Conservation (phyloP, 345 rosid genomes). For the Barbarea vulgaris region DNA sequence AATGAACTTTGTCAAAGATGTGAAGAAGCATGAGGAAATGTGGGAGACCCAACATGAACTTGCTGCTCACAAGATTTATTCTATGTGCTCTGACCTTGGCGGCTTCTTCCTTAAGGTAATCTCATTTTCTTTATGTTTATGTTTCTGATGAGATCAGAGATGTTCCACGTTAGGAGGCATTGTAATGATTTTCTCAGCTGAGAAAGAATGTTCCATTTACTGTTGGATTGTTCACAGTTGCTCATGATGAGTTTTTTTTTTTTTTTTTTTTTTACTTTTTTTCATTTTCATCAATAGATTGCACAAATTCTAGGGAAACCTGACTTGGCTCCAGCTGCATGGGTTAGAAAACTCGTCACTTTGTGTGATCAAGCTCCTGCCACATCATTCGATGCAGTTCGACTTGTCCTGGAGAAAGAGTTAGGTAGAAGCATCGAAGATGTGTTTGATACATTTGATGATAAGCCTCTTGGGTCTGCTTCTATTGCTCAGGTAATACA, state of each 20-base stretch:
- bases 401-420: slow-evolving; percentile 64
- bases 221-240: neutral
- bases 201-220: slow-evolving; percentile 2
- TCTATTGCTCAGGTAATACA: slow-evolving; percentile 86
- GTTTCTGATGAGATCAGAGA: neutral
- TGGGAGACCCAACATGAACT: slow-evolving; percentile 92
- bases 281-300: slow-evolving; percentile 47
- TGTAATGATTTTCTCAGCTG: neutral
- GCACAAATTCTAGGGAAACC: slow-evolving; percentile 96
- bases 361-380: slow-evolving; percentile 92
- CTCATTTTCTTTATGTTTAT: neutral
- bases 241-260: neutral
- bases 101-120: slow-evolving; percentile 94
- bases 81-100: slow-evolving; percentile 88
- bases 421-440: slow-evolving; percentile 59
- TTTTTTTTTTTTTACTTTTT: neutral
- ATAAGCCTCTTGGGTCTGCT: slow-evolving; percentile 90
- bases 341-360: slow-evolving; percentile 91
- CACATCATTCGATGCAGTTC: slow-evolving; percentile 61
- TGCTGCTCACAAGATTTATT: slow-evolving; percentile 83
- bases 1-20: slow-evolving; percentile 78
- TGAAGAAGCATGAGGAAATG: slow-evolving; percentile 68
- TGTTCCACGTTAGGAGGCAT: neutral
- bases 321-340: slow-evolving; percentile 87
- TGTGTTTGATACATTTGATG: slow-evolving; percentile 76